Percentiles rank a stretch among this genome's conserved stretches.
Evolutionary conservation across 2,329 filamentous ascomycete genomes (phyloP).

Genomic region (Akanthomyces muscarius): DNA sequence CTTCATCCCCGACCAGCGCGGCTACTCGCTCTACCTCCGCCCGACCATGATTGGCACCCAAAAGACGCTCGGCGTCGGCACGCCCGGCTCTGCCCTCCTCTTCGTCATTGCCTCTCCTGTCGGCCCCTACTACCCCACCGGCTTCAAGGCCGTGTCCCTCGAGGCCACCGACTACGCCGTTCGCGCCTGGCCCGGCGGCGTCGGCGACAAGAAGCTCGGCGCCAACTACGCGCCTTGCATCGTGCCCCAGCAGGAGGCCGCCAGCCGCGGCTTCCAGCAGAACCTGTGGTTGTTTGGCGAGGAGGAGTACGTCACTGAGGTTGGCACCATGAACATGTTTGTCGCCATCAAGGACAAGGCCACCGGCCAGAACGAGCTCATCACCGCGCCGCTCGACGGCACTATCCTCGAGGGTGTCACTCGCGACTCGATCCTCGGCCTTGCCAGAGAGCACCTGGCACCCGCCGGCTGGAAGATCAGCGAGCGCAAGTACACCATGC

Average conservation of each 20-base stretch:
- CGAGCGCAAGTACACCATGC: conserved; percentile 92
- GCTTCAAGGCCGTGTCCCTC: conserved; percentile 93
- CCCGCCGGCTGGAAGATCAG: conserved; percentile 84
- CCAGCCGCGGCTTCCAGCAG: conserved; percentile 90
- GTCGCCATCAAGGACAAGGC: conserved; percentile 78
- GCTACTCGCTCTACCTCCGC: conserved; percentile 92
- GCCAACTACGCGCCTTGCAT: conserved; percentile 99
- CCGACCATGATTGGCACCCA: conserved; percentile 98
- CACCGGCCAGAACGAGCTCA: conserved; percentile 84
- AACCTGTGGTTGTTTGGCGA: conserved; percentile 97
- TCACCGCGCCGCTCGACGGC: conserved; percentile 94
- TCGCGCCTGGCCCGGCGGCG: conserved; percentile 94
- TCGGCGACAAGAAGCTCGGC: conserved; percentile 96
- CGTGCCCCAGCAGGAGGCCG: conserved; percentile 89
- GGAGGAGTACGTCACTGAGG: conserved; percentile 93
- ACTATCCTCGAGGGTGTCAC: conserved; percentile 96
- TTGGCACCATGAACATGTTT: conserved; percentile 99
- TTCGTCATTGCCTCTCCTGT: conserved; percentile 96
- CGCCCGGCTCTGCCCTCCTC: conserved; percentile 86
- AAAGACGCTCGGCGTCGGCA: conserved; percentile 83
- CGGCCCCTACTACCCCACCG: conserved; percentile 95
- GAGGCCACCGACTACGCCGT: conserved; percentile 97
- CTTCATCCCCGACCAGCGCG: conserved; percentile 81
- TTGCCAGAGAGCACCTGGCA: conserved; percentile 77
- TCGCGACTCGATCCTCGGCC: conserved; percentile 79